Evolutionary conservation across 2,329 filamentous ascomycete genomes (phyloP).

Genomic region (Fusarium floridanum): DNA sequence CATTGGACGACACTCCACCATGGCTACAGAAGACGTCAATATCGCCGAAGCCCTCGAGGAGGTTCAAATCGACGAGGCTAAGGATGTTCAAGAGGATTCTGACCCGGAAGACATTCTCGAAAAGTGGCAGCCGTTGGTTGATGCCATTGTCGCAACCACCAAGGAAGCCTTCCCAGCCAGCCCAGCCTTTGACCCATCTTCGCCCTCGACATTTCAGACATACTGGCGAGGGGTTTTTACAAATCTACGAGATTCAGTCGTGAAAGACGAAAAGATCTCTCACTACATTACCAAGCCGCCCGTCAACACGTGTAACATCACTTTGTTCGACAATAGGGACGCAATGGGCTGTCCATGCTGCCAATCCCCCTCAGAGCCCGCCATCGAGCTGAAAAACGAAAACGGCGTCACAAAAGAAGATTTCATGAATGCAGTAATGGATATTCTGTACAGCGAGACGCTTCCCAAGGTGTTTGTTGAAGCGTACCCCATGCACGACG

Average conservation of each 20-base stretch:
- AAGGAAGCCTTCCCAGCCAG: conserved; percentile 5
- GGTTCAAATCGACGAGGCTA: background rate
- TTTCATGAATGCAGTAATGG: conserved; percentile 1
- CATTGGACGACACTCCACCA: background rate
- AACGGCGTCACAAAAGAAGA: conserved; percentile 21
- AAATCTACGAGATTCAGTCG: background rate
- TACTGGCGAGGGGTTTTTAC: conserved; percentile 22
- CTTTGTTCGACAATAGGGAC: conserved; percentile 1
- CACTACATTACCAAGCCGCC: conserved; percentile 14
- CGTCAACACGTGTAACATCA: conserved; percentile 1
- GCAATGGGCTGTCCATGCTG: conserved; percentile 10
- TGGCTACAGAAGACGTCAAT: background rate
- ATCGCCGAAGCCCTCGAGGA: background rate
- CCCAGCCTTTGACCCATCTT: conserved; percentile 5
- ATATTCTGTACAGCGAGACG: conserved; percentile 12
- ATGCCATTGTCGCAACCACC: background rate
- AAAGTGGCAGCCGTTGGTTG: conserved; percentile 9
- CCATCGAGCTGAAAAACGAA: conserved; percentile 8
- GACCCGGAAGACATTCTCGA: background rate
- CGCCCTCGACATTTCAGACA: background rate
- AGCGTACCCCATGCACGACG: background rate
- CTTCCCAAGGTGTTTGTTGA: conserved; percentile 13
- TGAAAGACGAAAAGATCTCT: background rate
- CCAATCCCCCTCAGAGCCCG: conserved; percentile 5
- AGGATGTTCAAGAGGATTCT: background rate